Percentiles rank a stretch among this genome's conserved stretches.
Evolutionary conservation across 768 basidiomycete species (phyloP).

Genomic region (Termitomyces sp.): DNA sequence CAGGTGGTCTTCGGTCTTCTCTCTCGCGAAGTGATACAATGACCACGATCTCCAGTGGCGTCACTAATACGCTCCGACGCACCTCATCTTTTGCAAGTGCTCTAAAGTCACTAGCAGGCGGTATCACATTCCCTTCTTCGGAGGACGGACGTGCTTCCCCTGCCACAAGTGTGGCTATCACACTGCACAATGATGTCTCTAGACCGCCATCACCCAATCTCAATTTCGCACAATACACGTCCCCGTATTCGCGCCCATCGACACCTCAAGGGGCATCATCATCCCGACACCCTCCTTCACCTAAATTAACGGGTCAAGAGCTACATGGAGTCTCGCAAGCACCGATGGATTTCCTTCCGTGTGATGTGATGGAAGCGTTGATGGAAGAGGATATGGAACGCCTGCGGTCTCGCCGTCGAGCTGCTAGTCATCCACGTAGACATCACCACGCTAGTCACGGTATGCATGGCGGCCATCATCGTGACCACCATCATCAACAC

Average conservation of each 20-base stretch:
- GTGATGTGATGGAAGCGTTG: slow-evolving; percentile 80
- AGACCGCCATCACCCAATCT: slow-evolving; percentile 76
- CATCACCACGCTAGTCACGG: slow-evolving; percentile 23
- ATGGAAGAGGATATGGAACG: slow-evolving; percentile 96
- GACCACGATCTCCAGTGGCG: slow-evolving; percentile 54
- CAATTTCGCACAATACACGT: slow-evolving; percentile 69
- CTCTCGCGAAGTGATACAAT: slow-evolving; percentile 57
- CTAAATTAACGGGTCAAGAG: slow-evolving; percentile 20
- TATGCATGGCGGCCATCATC: background rate
- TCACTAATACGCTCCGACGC: slow-evolving; percentile 63
- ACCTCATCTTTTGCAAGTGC: slow-evolving; percentile 80
- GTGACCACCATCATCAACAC: slow-evolving; percentile 22
- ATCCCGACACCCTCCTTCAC: slow-evolving; percentile 19
- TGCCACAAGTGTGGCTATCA: slow-evolving; percentile 15
- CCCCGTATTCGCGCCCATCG: slow-evolving; percentile 61
- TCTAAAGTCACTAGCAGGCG: slow-evolving; percentile 62
- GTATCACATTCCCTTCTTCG: slow-evolving; percentile 60
- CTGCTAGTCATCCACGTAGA: slow-evolving; percentile 34
- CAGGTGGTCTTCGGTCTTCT: slow-evolving; percentile 36
- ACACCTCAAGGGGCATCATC: slow-evolving; percentile 28
- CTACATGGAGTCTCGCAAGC: slow-evolving; percentile 24
- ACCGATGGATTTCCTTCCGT: slow-evolving; percentile 56
- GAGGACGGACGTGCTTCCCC: slow-evolving; percentile 47
- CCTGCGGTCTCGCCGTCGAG: slow-evolving; percentile 59
- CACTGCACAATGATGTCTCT: slow-evolving; percentile 38